Evolutionary conservation across 1,284 basidiomycete genomes (phyloP), one percentile per base, ranked within the genome.

Genomic region (Pascua sp.): DNA sequence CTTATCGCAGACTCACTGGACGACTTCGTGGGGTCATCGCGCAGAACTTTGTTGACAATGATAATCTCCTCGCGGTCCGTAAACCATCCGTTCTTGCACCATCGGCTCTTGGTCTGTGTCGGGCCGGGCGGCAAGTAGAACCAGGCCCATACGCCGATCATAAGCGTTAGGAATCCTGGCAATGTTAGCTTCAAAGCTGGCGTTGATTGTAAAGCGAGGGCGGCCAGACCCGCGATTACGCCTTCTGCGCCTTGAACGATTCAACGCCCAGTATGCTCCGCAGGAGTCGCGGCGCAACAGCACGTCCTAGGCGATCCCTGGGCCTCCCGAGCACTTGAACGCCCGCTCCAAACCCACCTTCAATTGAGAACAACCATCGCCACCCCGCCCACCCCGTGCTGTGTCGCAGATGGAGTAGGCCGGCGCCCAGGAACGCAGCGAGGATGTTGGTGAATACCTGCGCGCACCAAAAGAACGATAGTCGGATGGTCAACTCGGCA

Each of bases 41-140:
- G 69, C 0, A 80, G 64, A 3, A 80, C 73, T 41, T 72, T 72
- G 66, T 79, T 80, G 62, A 80, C 78, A 43, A 80, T 69, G 62
- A 80, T 78, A 8, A 65, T 72, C 49, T 78, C 77, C 47, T 80
- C 78, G 15, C 73, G 64, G 47, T 78, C 79, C 0, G 67, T 75
- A 63, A 80, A 80, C 72, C 73, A 80, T 1, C 74, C 75, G 12
- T 74, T 70, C 13, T 47, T 46, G 4, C 73, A 61, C 53, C 56
- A 40, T 8, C 54, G 47, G 8, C 57, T 52, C 46, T 41, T 66
- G 11, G 76, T 79, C 60, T 77, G 68, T 1, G 72, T 73, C 0
- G 78, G 77, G 4, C 66, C 55, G 1, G 78, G 63, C 1, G 73
- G 68, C 39, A 79, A 61, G 48, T 70, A 68, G 53, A 74, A 74